A percentile compares a stretch with the other conserved stretches of the same genome.
Evolutionary conservation across 2,329 filamentous ascomycete genomes (phyloP).

Genomic region (Aureobasidium mangrovei): DNA sequence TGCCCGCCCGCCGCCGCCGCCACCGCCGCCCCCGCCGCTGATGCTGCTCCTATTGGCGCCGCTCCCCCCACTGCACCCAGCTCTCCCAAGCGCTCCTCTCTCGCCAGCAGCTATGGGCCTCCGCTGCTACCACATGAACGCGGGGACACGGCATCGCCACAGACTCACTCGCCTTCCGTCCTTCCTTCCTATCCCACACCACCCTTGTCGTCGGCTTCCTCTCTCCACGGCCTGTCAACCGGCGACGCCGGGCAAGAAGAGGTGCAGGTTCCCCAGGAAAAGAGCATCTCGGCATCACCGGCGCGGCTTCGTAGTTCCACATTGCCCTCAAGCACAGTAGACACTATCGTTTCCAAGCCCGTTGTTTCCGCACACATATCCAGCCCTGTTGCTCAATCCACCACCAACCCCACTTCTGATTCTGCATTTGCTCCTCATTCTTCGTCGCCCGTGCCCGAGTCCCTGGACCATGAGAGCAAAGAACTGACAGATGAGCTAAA

Average conservation of each 20-base stretch:
- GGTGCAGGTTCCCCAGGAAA: not conserved
- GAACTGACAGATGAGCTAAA: slow-evolving; percentile 81
- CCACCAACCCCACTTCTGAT: slow-evolving; percentile 37
- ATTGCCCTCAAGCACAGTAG: slow-evolving; percentile 45
- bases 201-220: slow-evolving; percentile 34
- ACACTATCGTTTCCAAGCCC: slow-evolving; percentile 54
- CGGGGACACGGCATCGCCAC: slow-evolving; percentile 15
- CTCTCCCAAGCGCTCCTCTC: slow-evolving; percentile 22
- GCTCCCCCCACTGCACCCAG: slow-evolving; percentile 27
- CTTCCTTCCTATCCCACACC: slow-evolving; percentile 31
- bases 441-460: slow-evolving; percentile 33
- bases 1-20: slow-evolving; percentile 15
- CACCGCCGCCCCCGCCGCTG: not conserved
- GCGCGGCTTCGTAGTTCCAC: slow-evolving; percentile 29
- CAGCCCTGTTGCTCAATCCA: slow-evolving; percentile 51
- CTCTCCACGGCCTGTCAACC: slow-evolving; percentile 25
- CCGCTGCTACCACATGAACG: slow-evolving; percentile 31
- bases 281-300: slow-evolving; percentile 20
- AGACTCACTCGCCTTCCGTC: slow-evolving; percentile 3
- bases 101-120: slow-evolving; percentile 18
- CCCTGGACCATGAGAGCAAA: slow-evolving; percentile 53
- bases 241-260: slow-evolving; percentile 19
- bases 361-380: slow-evolving; percentile 62
- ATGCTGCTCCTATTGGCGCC: not conserved
- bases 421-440: slow-evolving; percentile 39